phyloP scores from a whole-genome alignment of 2,329 filamentous ascomycete species.

The Didymella exigua region DNA sequence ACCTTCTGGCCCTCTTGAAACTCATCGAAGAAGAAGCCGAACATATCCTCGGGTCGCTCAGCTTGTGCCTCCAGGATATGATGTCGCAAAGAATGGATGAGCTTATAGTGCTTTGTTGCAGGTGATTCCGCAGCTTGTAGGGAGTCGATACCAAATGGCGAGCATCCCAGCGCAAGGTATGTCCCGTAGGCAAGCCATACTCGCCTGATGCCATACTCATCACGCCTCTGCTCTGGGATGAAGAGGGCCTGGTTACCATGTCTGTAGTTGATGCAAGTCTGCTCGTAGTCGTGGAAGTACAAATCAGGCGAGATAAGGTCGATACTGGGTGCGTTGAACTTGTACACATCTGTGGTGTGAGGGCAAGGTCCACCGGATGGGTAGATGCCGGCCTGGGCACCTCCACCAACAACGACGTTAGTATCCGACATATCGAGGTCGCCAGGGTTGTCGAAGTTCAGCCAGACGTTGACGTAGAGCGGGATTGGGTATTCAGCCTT shows the following conservation, averaged over 20 bases:
- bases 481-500: slow-evolving; percentile 52
- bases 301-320: slow-evolving; percentile 57
- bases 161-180: slow-evolving; percentile 27
- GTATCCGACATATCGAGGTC: slow-evolving; percentile 39
- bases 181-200: slow-evolving; percentile 36
- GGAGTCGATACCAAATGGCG: slow-evolving; percentile 50
- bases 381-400: slow-evolving; percentile 53
- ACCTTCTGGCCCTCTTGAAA: slow-evolving; percentile 35
- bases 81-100: slow-evolving; percentile 44
- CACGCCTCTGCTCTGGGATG: slow-evolving; percentile 60
- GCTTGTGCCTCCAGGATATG: slow-evolving; percentile 51
- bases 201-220: slow-evolving; percentile 46
- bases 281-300: slow-evolving; percentile 57
- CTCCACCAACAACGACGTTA: slow-evolving; percentile 52
- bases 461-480: slow-evolving; percentile 56
- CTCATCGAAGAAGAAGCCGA: slow-evolving; percentile 55
- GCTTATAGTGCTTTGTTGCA: slow-evolving; percentile 50
- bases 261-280: slow-evolving; percentile 52
- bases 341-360: slow-evolving; percentile 55
- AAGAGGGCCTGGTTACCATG: slow-evolving; percentile 55
- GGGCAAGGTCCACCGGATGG: slow-evolving; percentile 55
- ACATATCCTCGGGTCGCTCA: slow-evolving; percentile 30
- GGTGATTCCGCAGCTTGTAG: slow-evolving; percentile 40
- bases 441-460: slow-evolving; percentile 44
- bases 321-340: slow-evolving; percentile 49